phyloP scores from a whole-genome alignment of 208 protist species.

The Lotmaria passim region DNA sequence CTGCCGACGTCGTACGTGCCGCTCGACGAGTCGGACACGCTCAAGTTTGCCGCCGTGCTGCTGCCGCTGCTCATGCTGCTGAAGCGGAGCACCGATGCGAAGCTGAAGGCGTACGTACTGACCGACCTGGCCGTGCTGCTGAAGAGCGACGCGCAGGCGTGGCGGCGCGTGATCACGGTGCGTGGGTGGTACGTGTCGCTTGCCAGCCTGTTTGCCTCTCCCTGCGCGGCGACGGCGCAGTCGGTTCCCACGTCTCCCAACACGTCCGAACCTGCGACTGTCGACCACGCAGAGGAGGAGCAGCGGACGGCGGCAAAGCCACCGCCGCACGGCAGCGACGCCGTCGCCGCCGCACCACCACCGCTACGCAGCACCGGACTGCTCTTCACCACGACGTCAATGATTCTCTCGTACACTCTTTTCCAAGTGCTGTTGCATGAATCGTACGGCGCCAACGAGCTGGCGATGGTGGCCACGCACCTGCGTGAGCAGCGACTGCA shows the following conservation, averaged over 20 bases:
- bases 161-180: constrained; percentile 61
- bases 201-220: constrained; percentile 46
- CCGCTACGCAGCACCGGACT: not conserved
- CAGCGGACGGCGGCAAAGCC: not conserved
- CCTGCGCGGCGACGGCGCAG: not conserved
- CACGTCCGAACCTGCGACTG: not conserved
- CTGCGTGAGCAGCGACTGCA: constrained; percentile 45
- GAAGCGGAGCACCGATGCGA: constrained; percentile 42
- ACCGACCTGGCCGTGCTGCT: constrained; percentile 63
- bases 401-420: constrained; percentile 61
- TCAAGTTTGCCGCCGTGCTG: constrained; percentile 60
- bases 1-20: constrained; percentile 39
- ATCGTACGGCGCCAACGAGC: constrained; percentile 69
- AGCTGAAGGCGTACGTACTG: constrained; percentile 53
- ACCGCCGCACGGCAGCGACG: not conserved
- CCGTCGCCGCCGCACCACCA: not conserved
- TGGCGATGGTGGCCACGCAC: constrained; percentile 65
- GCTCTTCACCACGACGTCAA: constrained; percentile 39
- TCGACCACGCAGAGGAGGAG: not conserved
- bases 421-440: constrained; percentile 69
- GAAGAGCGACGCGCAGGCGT: constrained; percentile 59
- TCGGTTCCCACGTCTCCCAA: not conserved
- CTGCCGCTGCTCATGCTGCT: constrained; percentile 66
- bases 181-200: constrained; percentile 75
- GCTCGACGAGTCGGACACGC: constrained; percentile 37